Percentiles rank a stretch among this genome's conserved stretches.
Conservation (phyloP, 2,329 filamentous ascomycete genomes). For the Penicillium griseofulvum region DNA sequence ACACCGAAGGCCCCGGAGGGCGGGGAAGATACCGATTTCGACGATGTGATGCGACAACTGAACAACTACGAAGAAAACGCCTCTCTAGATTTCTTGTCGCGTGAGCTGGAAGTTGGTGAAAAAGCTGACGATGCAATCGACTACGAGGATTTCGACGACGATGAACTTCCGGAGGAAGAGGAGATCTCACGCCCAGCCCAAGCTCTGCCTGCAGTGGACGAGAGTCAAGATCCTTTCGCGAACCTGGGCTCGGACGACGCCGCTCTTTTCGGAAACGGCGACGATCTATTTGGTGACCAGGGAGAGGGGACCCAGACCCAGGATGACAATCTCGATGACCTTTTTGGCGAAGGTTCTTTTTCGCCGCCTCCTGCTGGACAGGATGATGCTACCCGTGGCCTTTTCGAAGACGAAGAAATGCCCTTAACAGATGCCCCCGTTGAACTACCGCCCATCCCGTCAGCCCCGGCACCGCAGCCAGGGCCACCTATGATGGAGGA, state of each 20-base stretch:
- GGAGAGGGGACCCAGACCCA: constrained; percentile 26
- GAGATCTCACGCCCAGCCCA: constrained; percentile 8
- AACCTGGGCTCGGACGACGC: constrained; percentile 40
- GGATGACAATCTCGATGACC: constrained; percentile 47
- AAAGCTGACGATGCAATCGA: constrained; percentile 93
- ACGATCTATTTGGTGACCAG: constrained; percentile 26
- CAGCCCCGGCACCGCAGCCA: constrained; percentile 18
- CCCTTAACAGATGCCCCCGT: constrained; percentile 16
- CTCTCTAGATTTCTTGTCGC: constrained; percentile 41
- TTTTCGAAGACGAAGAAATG: constrained; percentile 33
- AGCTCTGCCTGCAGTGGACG: constrained; percentile 47
- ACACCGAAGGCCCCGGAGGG: constrained; percentile 29
- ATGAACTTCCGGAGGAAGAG: constrained; percentile 73
- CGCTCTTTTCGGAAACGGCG: constrained; percentile 29
- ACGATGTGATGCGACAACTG: constrained; percentile 43
- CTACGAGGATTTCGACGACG: constrained; percentile 86
- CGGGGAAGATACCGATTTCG: constrained; percentile 41
- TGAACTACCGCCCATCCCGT: constrained; percentile 19
- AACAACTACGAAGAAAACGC: constrained; percentile 38
- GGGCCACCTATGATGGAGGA: constrained; percentile 29
- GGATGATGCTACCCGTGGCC: constrained; percentile 30
- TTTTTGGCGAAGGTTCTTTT: constrained; percentile 47
- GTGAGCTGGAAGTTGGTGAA: constrained; percentile 53
- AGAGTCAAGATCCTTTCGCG: constrained; percentile 49
- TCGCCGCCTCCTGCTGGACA: constrained; percentile 34